These are phyloP conservation scores for Cercospora sp. DNA, from an alignment of 2,329 filamentous ascomycete genomes.

Conservation along the genomic window DNA sequence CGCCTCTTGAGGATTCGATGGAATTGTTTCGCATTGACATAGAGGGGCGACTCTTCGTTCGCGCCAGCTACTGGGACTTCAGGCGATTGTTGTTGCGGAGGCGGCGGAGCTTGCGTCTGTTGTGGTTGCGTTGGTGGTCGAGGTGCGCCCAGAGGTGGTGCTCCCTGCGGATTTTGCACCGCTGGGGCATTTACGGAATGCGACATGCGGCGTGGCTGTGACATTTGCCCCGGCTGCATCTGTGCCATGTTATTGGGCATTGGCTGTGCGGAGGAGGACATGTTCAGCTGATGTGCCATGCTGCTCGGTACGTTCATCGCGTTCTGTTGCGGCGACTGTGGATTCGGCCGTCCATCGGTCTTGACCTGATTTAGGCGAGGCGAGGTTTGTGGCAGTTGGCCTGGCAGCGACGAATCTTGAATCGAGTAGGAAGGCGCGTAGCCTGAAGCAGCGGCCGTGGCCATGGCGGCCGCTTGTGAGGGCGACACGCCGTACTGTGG, in stretches of 20 bases:
- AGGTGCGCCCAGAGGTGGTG: slow-evolving; percentile 57
- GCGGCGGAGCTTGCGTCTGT: slow-evolving; percentile 52
- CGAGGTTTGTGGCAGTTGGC: slow-evolving; percentile 66
- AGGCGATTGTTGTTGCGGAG: slow-evolving; percentile 64
- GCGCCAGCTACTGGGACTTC: slow-evolving; percentile 68
- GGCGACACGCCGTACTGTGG: slow-evolving; percentile 73
- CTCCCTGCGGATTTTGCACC: slow-evolving; percentile 32
- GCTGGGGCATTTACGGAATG: slow-evolving; percentile 72
- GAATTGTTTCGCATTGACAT: slow-evolving; percentile 98
- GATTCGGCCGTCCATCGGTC: slow-evolving; percentile 60
- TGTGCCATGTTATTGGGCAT: slow-evolving; percentile 46
- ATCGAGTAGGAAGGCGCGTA: slow-evolving; percentile 69
- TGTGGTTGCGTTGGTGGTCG: slow-evolving; percentile 69
- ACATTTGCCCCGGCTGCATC: slow-evolving; percentile 49
- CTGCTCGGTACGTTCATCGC: slow-evolving; percentile 53
- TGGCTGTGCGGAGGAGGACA: slow-evolving; percentile 55
- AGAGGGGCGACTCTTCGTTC: slow-evolving; percentile 88
- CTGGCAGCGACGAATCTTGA: slow-evolving; percentile 63
- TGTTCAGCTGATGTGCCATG: slow-evolving; percentile 49
- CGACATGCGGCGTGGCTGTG: slow-evolving; percentile 65
- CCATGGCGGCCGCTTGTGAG: slow-evolving; percentile 90
- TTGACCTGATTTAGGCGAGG: slow-evolving; percentile 74
- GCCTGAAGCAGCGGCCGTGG: slow-evolving; percentile 86
- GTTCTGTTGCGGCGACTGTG: slow-evolving; percentile 73
- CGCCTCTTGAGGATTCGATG: slow-evolving; percentile 93